A percentile compares a stretch with the other conserved stretches of the same genome.
These are phyloP conservation scores for Rhodotorula diobovata DNA, from an alignment of 768 basidiomycete genomes.

Conservation along the genomic window DNA sequence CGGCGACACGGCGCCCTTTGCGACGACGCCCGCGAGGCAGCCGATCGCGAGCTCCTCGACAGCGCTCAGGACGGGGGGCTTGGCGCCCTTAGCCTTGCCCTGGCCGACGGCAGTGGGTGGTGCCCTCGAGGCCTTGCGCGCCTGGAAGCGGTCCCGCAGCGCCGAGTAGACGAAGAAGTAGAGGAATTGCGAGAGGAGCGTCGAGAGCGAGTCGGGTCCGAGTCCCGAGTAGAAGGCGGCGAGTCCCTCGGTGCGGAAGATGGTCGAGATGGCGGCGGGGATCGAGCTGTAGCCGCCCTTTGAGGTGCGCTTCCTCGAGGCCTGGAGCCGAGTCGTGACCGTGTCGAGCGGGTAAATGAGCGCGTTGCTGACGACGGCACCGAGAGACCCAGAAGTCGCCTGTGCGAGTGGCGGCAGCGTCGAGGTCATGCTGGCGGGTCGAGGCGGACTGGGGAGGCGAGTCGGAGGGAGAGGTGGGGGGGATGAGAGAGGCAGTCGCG, in stretches of 20 bases:
- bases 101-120: neutral
- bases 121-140: neutral
- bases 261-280: slow-evolving; percentile 45
- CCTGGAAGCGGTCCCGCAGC: slow-evolving; percentile 46
- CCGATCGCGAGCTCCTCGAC: slow-evolving; percentile 58
- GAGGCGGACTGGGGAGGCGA: too few species aligned
- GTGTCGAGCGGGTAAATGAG: slow-evolving; percentile 55
- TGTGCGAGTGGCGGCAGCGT: slow-evolving; percentile 60
- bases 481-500: too few species aligned
- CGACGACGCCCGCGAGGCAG: slow-evolving; percentile 58
- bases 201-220: slow-evolving; percentile 56
- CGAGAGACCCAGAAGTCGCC: slow-evolving; percentile 58
- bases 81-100: neutral
- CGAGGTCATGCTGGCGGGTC: slow-evolving; percentile 53
- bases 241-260: slow-evolving; percentile 52
- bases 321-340: slow-evolving; percentile 12
- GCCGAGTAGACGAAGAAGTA: slow-evolving; percentile 61
- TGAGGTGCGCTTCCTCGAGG: neutral
- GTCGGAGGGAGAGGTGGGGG: neutral
- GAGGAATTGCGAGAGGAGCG: slow-evolving; percentile 58
- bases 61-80: slow-evolving; percentile 43
- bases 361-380: slow-evolving; percentile 56
- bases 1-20: slow-evolving; percentile 57
- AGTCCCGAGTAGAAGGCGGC: slow-evolving; percentile 56
- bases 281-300: slow-evolving; percentile 42